A percentile compares a stretch with the other conserved stretches of the same genome.
These are phyloP conservation scores for Zygosaccharomyces pseudobailii DNA, from an alignment of 1,139 yeast species.

Conservation along the genomic window DNA sequence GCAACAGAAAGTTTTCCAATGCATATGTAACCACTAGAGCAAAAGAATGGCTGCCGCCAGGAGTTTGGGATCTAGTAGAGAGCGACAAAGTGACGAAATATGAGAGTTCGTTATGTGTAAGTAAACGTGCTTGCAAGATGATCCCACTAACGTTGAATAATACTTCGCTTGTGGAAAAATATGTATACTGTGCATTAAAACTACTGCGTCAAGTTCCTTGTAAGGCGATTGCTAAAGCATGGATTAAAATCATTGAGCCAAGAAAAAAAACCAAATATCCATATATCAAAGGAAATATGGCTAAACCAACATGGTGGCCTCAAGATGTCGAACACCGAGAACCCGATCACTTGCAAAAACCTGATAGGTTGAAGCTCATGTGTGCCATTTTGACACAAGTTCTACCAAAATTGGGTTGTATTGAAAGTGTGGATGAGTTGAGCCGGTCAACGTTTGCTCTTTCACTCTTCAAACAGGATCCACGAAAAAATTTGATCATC, in stretches of 20 bases:
- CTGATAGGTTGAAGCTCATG: conserved; percentile 49
- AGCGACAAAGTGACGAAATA: conserved; percentile 7
- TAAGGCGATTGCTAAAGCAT: conserved; percentile 57
- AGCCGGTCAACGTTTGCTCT: conserved; percentile 15
- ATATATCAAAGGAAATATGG: conserved; percentile 46
- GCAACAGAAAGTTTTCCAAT: conserved; percentile 5
- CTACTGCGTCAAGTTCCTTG: conserved; percentile 53
- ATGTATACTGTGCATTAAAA: conserved; percentile 17
- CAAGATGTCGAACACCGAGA: conserved; percentile 52
- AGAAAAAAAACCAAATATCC: conserved; percentile 61
- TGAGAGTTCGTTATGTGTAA: background rate
- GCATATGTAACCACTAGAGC: conserved; percentile 11
- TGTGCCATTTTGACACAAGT: conserved; percentile 36
- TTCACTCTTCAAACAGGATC: conserved; percentile 16
- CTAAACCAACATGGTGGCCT: conserved; percentile 76
- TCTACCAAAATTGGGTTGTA: conserved; percentile 15
- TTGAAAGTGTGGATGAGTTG: conserved; percentile 15
- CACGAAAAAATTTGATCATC: conserved; percentile 11
- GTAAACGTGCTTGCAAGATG: background rate
- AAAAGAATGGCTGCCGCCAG: conserved; percentile 7
- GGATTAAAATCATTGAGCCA: conserved; percentile 67
- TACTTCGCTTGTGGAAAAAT: conserved; percentile 8
- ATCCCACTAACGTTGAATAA: conserved; percentile 5
- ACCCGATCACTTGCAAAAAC: conserved; percentile 67
- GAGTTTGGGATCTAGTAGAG: conserved; percentile 11